Evolutionary conservation across 768 basidiomycete species (phyloP).

Genomic region (Rickenella mellea): DNA sequence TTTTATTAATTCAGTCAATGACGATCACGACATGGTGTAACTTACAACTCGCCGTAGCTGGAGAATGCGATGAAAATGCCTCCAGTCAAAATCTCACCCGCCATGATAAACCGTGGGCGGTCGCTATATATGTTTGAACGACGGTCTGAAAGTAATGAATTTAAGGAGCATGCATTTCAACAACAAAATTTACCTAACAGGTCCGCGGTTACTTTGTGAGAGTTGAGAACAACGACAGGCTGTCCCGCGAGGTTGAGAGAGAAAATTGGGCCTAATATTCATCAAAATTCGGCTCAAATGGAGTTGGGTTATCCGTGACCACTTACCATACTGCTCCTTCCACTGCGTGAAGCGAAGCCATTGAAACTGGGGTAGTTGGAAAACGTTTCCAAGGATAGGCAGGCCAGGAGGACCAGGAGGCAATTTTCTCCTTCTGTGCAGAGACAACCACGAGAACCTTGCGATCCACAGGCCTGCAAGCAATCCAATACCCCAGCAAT

Average conservation of each 20-base stretch:
- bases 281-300: no score
- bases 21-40: not conserved
- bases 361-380: slow-evolving; percentile 33
- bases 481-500: no score
- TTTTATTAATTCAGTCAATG: no score
- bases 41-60: slow-evolving; percentile 7
- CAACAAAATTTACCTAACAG: no score
- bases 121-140: slow-evolving; percentile 37
- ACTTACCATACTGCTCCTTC: slow-evolving; percentile 34
- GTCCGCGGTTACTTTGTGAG: slow-evolving; percentile 13
- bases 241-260: slow-evolving; percentile 10
- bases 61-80: slow-evolving; percentile 8
- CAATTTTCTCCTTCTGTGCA: slow-evolving; percentile 15
- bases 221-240: slow-evolving; percentile 15
- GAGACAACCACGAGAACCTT: no score
- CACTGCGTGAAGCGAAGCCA: slow-evolving; percentile 41
- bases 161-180: no score
- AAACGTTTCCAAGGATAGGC: slow-evolving; percentile 35
- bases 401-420: slow-evolving; percentile 37
- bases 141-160: no score
- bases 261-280: slow-evolving; percentile 11
- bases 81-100: slow-evolving; percentile 8
- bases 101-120: slow-evolving; percentile 37
- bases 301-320: no score
- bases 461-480: no score